Conservation (phyloP, 495 filamentous ascomycete genomes). For the Copromyces sp. region DNA sequence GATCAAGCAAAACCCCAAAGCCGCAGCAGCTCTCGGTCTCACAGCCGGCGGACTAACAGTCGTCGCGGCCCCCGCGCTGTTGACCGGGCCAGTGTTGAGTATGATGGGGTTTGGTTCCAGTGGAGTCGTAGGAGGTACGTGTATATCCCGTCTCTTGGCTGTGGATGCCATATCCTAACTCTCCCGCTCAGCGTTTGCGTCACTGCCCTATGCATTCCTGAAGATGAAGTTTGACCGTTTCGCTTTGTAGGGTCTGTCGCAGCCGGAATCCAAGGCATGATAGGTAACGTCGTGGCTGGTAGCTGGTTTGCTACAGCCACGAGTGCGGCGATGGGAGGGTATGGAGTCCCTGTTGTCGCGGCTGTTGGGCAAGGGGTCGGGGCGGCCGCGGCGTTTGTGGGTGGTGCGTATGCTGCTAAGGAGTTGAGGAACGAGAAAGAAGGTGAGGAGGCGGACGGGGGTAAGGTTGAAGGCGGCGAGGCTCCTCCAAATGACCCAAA, state of each 20-base stretch:
- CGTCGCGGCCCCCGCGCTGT: background rate
- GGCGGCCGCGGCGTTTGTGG: background rate
- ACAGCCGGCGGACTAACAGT: conserved; percentile 3
- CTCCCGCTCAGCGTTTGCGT: background rate
- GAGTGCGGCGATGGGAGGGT: background rate
- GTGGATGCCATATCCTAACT: background rate
- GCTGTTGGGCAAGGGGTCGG: background rate
- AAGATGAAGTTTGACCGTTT: background rate
- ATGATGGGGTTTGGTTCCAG: background rate
- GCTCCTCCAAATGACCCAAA: background rate
- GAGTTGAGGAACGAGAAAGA: background rate
- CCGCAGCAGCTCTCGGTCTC: background rate
- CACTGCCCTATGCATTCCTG: background rate
- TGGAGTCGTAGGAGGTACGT: conserved; percentile 5
- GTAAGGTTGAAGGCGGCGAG: background rate
- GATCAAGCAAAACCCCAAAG: background rate
- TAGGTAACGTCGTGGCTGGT: background rate
- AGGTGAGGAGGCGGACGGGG: background rate
- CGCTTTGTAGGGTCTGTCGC: background rate
- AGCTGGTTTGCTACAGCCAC: background rate
- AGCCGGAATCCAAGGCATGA: background rate
- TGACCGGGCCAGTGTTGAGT: background rate
- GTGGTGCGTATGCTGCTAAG: background rate
- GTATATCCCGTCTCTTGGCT: background rate
- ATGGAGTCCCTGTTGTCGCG: background rate